These are phyloP conservation scores for Phytophthora tentaculata DNA, from an alignment of 352 stramenopile genomes.

Conservation along the genomic window DNA sequence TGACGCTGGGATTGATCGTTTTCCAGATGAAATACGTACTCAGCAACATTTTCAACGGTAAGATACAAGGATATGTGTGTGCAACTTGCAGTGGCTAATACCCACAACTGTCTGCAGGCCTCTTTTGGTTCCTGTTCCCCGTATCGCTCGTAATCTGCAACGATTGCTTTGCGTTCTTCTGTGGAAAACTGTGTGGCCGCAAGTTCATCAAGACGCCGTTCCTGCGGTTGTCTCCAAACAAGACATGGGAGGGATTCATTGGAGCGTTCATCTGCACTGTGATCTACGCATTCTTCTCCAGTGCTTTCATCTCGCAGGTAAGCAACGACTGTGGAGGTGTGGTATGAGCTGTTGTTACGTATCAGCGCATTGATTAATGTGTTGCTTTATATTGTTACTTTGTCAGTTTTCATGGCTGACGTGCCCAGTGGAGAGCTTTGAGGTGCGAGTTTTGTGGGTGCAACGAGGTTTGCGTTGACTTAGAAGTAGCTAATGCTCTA, in stretches of 20 bases:
- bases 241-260: slow-evolving; percentile 99
- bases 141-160: slow-evolving; percentile 95
- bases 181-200: slow-evolving; percentile 82
- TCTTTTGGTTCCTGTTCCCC: slow-evolving; percentile 96
- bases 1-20: slow-evolving; percentile 95
- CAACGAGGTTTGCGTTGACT: background rate
- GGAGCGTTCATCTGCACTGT: slow-evolving; percentile 97
- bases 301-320: slow-evolving; percentile 87
- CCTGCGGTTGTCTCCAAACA: slow-evolving; percentile 96
- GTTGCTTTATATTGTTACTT: slow-evolving; percentile 2
- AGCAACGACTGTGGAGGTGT: background rate
- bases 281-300: slow-evolving; percentile 93
- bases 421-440: slow-evolving; percentile 89
- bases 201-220: slow-evolving; percentile 95
- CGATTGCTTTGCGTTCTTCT: slow-evolving; percentile 96
- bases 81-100: slow-evolving; percentile 9
- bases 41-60: slow-evolving; percentile 95
- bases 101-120: slow-evolving; percentile 43
- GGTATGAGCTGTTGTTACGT: background rate
- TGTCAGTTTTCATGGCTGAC: slow-evolving; percentile 93
- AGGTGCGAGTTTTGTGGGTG: slow-evolving; percentile 32
- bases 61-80: slow-evolving; percentile 2
- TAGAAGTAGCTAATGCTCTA: slow-evolving; percentile 8
- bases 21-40: slow-evolving; percentile 98
- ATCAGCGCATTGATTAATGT: slow-evolving; percentile 5